Evolutionary conservation across 495 filamentous ascomycete species (phyloP).

Genomic region (Clohesyomyces aquaticus): DNA sequence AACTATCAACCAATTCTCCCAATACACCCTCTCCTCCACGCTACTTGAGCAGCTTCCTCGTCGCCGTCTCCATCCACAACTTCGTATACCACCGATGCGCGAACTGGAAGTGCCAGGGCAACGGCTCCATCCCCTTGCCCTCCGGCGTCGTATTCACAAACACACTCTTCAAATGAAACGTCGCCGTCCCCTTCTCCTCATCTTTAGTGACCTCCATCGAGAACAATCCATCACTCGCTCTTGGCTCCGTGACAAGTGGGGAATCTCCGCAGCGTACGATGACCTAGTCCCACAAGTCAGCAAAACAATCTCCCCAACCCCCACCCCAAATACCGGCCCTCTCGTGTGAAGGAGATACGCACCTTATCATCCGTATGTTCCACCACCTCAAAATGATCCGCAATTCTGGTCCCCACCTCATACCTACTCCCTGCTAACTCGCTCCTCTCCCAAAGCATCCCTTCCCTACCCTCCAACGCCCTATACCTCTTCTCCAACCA

Average conservation of each 20-base stretch:
- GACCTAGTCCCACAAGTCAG: slow-evolving; percentile 21
- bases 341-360: not conserved
- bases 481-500: slow-evolving; percentile 38
- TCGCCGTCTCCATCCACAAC: slow-evolving; percentile 41
- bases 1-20: no score
- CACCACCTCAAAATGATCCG: slow-evolving; percentile 43
- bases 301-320: no score
- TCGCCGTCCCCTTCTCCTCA: slow-evolving; percentile 32
- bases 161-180: slow-evolving; percentile 40
- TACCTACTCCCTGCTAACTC: slow-evolving; percentile 32
- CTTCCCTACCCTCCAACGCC: slow-evolving; percentile 28
- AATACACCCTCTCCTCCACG: not conserved
- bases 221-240: slow-evolving; percentile 39
- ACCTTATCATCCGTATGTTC: slow-evolving; percentile 38
- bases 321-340: no score
- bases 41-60: slow-evolving; percentile 35
- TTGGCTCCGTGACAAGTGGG: slow-evolving; percentile 17
- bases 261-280: slow-evolving; percentile 38
- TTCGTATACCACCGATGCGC: slow-evolving; percentile 39
- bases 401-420: slow-evolving; percentile 36
- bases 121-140: slow-evolving; percentile 23
- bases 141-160: slow-evolving; percentile 39
- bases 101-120: slow-evolving; percentile 33
- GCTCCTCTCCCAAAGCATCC: slow-evolving; percentile 34
- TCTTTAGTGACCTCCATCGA: slow-evolving; percentile 39